Evolutionary conservation across 345 rosid genomes (phyloP).

Genomic region (Eucalyptus cloeziana): DNA sequence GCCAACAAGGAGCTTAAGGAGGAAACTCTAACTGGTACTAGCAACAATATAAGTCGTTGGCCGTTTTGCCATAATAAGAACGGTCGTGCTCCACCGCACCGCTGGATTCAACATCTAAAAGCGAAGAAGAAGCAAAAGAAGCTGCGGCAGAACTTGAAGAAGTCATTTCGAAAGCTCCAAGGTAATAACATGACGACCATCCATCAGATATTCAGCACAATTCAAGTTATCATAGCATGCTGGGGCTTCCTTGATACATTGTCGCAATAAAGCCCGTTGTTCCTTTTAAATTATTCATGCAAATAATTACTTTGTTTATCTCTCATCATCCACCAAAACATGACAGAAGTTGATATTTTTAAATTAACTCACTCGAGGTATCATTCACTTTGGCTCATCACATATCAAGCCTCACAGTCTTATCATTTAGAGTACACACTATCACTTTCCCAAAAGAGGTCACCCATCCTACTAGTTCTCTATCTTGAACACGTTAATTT

Average conservation of each 20-base stretch:
- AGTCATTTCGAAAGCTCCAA: neutral
- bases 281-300: neutral
- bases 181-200: neutral
- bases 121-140: neutral
- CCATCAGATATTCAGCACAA: neutral
- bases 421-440: accelerated
- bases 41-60: neutral
- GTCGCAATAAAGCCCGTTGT: neutral
- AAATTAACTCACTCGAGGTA: accelerated
- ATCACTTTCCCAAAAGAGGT: no score
- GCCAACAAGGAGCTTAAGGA: neutral
- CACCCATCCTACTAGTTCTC: no score
- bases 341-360: neutral
- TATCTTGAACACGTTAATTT: accelerated
- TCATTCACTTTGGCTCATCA: accelerated
- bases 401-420: no score
- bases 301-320: neutral
- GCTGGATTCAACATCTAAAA: neutral
- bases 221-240: neutral
- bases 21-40: neutral
- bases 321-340: neutral
- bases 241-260: neutral
- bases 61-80: neutral
- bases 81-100: neutral
- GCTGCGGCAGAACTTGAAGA: neutral